Base-by-base conservation (phyloP, 176 grass and related monocot species). In the Zoysia japonica region DNA sequence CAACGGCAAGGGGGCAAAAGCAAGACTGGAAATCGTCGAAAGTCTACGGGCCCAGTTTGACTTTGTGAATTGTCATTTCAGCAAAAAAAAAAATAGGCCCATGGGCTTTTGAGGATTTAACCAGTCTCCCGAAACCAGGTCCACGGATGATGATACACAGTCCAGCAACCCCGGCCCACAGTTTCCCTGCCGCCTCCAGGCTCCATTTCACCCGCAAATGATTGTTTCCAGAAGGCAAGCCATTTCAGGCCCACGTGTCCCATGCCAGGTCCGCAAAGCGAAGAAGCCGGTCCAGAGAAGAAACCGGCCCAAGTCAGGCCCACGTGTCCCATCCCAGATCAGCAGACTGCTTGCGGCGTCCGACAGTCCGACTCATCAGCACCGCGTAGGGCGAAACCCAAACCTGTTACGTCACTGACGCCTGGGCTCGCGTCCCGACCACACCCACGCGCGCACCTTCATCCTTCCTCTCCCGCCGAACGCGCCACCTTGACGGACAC, bases 401-500 rank as follows among this genome's bases (percentile, higher is more conserved):
- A 59, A 20, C 48, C 47, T 4, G 46, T 10, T 64, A 17, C 2
- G 3, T 11, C 70, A 13, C 54, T 69, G 55, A 70, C 62, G 13
- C 2, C 9, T 4, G 3, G 74, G 14, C 1, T 67, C 55, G 0
- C 9, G 0, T 0, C 6, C 37, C 6, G 57, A 11, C 54, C 45
- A 17, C 41, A 15, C 54, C 38, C 10, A 0, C 66, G 20, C 74
- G 2, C 4, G 61, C 61, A 49, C 64, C 28, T 28, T 53, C 74
- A 1, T 11, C 2, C 48, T 3, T 3, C 48, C 19, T 2, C 16
- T 12, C 62, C 4, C 76, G 61, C 47, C 76, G 37, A 7, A 4
- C 40, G 15, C 65, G 64, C 68, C 64, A 80, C 82, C 87, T 70
- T 36, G 65, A 43, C 42, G 36, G 71, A 84, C 76, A 85, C 71